Base-by-base conservation (phyloP, 1,284 basidiomycete genomes). In the Tausonia pullulans region DNA sequence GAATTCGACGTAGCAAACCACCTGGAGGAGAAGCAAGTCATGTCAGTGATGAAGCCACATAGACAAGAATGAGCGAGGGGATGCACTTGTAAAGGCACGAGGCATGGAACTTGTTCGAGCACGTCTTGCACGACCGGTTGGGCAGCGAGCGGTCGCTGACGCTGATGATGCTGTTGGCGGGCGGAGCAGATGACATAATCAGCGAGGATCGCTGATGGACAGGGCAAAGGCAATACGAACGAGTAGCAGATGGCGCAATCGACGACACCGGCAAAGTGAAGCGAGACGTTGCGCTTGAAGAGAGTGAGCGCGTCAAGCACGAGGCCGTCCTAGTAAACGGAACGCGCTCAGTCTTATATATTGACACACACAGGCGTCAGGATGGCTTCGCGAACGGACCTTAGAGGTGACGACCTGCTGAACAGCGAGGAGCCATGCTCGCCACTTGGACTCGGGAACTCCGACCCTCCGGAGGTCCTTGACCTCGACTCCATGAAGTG, bases 201-300 rank as follows among this genome's bases (percentile, higher is more conserved):
- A 46, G 49, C 27, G 10, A 48, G 63, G 39, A 43, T 65, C 40
- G 14, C 6, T n/a, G 49, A 6, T 14, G 58, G 44, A 10, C 3
- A 46, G 44, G 68, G n/a, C 43, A 58, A 59, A 16, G 16, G 44
- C 2, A 58, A n/a, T 4, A 79, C 86, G 71, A 73, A 92, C 88
- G 88, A 92, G 74, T 93, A 94, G 72, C 90, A 95, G 71, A 96
- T 96, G 2, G 93, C 86, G 76, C 96, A 94, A 71, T 94, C 90
- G 7, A 89, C 88, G 71, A 93, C 87, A 9, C 93, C 93, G 69
- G 93, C 90, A 72, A 97, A 97, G 75, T 96, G 90, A 46, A 89
- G 80, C 0, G 84, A 81, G 49, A 93, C 90, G 71, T 98, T 98
- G 78, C 88, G 89, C 79, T 95, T 96, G 82, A 97, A 98, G 66